Evolutionary conservation across 2,329 filamentous ascomycete genomes (phyloP), one percentile per base, ranked within the genome.

Genomic region (Venturia nashicola): DNA sequence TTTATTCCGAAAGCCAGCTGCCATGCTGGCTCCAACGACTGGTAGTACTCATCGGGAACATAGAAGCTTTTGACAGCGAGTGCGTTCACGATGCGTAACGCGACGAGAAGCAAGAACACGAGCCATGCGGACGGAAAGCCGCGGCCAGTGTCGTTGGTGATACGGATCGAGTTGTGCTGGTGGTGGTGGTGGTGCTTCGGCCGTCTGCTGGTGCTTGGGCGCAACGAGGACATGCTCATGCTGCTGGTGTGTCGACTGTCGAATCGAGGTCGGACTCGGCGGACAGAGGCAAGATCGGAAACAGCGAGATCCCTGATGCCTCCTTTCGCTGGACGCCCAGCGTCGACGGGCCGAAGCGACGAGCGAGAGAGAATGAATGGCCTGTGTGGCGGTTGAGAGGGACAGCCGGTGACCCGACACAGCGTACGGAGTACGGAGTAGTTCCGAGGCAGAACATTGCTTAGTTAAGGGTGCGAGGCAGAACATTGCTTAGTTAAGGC

Each of bases 11-110:
- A 97, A 3, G 89, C 89, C 64, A 94, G 82, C 70, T 86, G 80
- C 92, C 93, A 97, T 68, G 94, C 94, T 62, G 94, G 93, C 77
- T 99, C 94, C 55, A 97, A 83, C 1, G 91, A 89, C 73, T 99
- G 94, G 72, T 94, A 99, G 79, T 90, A 97, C 76, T 99, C 94
- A 78, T 99, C 94, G 36, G 94, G 94, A 75, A 99, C 94, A 77
- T 99, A 99, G 75, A 97, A 99, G 23, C 94, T 97, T 68, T 84
- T 80, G 65, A 95, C 80, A 67, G 81, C 85, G 69, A 94, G 80
- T 40, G 91, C 86, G 77, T 96, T 96, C 73, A 89, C 74, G 67
- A 93, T 81, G 63, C 94, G 90, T 67, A 96, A 83, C 48, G 84
- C 79, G 68, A 97, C 69, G 61, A 85, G 68, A 7, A 68, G 66